Evolutionary conservation across 129 eudicot species (phyloP).

Genomic region (Glebionis coronaria): DNA sequence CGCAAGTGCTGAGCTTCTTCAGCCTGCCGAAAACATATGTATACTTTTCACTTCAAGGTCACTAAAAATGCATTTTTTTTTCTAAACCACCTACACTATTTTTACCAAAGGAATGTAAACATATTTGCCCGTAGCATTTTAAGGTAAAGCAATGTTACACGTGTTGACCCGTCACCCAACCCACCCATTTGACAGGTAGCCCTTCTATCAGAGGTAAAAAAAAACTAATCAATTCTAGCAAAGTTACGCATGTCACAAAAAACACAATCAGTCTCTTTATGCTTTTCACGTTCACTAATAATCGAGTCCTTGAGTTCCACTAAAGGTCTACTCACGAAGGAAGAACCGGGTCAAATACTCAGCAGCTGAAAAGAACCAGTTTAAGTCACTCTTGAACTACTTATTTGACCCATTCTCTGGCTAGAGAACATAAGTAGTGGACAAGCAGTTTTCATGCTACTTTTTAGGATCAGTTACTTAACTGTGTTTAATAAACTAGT

Average conservation of each 20-base stretch:
- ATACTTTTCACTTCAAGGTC: not conserved
- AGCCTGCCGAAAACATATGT: slow-evolving; percentile 43
- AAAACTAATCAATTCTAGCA: not conserved
- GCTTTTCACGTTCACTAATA: too few species aligned
- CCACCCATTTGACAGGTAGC: slow-evolving; percentile 1
- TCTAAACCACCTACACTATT: not conserved
- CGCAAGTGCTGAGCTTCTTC: slow-evolving; percentile 79
- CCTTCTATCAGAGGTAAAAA: not conserved
- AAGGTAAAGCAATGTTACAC: not conserved
- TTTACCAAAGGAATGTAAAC: not conserved
- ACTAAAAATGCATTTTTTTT: not conserved
- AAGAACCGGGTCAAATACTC: too few species aligned
- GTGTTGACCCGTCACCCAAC: slow-evolving; percentile 10
- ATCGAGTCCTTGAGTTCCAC: slow-evolving; percentile 71
- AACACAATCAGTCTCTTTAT: not conserved
- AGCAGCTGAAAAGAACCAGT: too few species aligned
- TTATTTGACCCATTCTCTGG: too few species aligned
- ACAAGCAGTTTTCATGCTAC: too few species aligned
- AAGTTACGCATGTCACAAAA: not conserved
- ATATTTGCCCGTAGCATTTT: not conserved
- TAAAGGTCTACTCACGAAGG: too few species aligned
- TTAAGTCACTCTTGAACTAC: too few species aligned
- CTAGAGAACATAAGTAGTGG: too few species aligned
- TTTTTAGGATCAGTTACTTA: too few species aligned
- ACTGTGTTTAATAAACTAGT: too few species aligned